Base-by-base conservation (phyloP, 2,329 filamentous ascomycete species). In the Didymella exigua region DNA sequence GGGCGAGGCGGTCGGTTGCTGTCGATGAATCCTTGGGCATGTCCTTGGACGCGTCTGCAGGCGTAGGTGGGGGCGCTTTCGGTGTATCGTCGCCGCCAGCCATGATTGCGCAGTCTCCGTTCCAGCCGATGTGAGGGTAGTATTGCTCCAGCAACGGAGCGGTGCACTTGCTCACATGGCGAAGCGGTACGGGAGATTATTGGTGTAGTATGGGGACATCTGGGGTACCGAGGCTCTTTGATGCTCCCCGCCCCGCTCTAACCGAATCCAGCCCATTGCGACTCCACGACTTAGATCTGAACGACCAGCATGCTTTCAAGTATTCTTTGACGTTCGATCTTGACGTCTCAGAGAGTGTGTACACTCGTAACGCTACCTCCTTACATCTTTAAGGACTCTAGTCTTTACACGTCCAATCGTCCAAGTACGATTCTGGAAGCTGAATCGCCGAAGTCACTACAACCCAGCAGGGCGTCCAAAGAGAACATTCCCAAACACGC, bases 1-100 rank as follows among this genome's bases (percentile, higher is more conserved):
- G 81, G 26, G 72, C 71, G 24, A 84, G 75, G 9, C 82, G 76
- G 43, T 77, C 70, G 43, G 71, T 69, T 5, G 79, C 80, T 31
- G 60, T 58, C 14, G 60, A 45, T 13, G 65, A 61, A 44, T 61
- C 54, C 34, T 45, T 60, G n/a, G 63, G 54, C 54, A 62, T 61
- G 58, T 65, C 56, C 30, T 63, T 63, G 4, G 55, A 56, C 54
- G 62, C 61, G 60, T 65, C 57, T 38, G 62, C 63, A 3, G 55
- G 31, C 4, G 49, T 7, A 4, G 57, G 7, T 1, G 65, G 44
- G 16, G 55, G 44, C 4, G 50, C 9, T 31, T 63, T 59, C 7
- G 31, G 31, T 19, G 31, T 19, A 4, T 34, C 31, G 16, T 19
- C 8, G 48, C 71, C 64, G 23, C 57, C 64, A 14, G 67, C 63